Conservation (phyloP, 768 basidiomycete genomes). For the Vishniacozyma victoriae region DNA sequence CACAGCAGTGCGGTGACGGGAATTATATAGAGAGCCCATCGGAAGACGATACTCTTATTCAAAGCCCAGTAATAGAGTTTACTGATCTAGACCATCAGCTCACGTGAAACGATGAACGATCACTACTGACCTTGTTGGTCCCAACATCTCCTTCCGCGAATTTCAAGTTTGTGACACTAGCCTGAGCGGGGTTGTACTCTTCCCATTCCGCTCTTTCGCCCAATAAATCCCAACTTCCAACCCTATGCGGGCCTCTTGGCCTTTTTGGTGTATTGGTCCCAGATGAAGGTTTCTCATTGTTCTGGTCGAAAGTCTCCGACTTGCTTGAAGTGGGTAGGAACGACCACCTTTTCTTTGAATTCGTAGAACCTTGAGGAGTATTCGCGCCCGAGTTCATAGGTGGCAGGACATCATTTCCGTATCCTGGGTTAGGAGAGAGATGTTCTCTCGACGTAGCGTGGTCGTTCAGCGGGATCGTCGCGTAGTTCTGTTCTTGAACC, state of each 20-base stretch:
- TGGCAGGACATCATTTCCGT: not conserved
- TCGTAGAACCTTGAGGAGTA: constrained; percentile 20
- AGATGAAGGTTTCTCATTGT: constrained; percentile 5
- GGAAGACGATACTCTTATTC: constrained; percentile 67
- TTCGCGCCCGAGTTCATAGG: constrained; percentile 1
- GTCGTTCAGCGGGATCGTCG: constrained; percentile 24
- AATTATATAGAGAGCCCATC: constrained; percentile 69
- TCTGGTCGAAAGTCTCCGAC: not conserved
- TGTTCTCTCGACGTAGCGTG: not conserved
- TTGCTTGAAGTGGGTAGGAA: constrained; percentile 30
- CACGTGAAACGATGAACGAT: not conserved
- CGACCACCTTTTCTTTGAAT: constrained; percentile 20
- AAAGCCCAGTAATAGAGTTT: constrained; percentile 68
- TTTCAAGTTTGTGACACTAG: constrained; percentile 39
- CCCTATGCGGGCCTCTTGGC: constrained; percentile 14
- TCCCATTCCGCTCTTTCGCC: constrained; percentile 45
- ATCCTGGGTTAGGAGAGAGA: not conserved
- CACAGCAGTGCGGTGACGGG: constrained; percentile 57
- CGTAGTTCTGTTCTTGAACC: constrained; percentile 17
- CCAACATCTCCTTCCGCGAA: constrained; percentile 47
- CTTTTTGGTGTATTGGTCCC: constrained; percentile 14
- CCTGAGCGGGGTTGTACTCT: constrained; percentile 42
- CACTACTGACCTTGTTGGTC: constrained; percentile 40
- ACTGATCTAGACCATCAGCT: constrained; percentile 50
- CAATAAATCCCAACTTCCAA: constrained; percentile 33